Evolutionary conservation across 352 stramenopile species (phyloP), one percentile per base, ranked within the genome.

Genomic region (Halophytophthora polymorphica): DNA sequence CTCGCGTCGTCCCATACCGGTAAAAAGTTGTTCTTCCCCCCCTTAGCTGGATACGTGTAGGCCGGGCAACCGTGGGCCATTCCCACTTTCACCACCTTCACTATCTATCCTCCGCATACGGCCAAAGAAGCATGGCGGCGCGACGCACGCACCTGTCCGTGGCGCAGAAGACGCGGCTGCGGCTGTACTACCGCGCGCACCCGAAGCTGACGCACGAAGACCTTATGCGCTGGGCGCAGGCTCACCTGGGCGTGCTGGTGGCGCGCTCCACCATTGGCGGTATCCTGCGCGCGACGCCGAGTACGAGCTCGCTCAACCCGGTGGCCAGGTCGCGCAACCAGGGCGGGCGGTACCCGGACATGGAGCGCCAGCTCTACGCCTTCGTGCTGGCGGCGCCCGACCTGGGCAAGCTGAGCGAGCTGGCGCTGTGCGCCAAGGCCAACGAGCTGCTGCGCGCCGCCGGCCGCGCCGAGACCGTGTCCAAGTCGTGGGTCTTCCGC

Each of bases 401-500:
- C 53, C 28, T 54, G 12, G 31, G 14, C 25, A 25, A 48, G 23
- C 38, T 60, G 45, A 54, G 22, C 33, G 53, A 60, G 18, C 35
- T 50, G n/a, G 34, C 48, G 3, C 21, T 60, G 21, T 60, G 45
- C 17, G 22, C 41, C 33, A 60, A 60, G 50, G 45, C 53, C 21
- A 60, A 60, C 38, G 53, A 51, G 23, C 45, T 60, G 39, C 45
- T 60, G 22, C 38, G 43, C 35, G 53, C 25, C 25, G 25, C 25
- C 25, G 25, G 25, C 4, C 25, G 45, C 3, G 15, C 33, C 1
- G 28, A 54, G 39, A 50, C 53, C 6, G 53, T 60, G 45, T 54
- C 45, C 21, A 60, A 60, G 45, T 60, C 53, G 38, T 60, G 53
- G 53, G 45, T 60, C 11, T 60, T 60, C 28, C 53, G 53, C 15